phyloP scores from a whole-genome alignment of 306 rosid species.

The Erythrophleum fordii region DNA sequence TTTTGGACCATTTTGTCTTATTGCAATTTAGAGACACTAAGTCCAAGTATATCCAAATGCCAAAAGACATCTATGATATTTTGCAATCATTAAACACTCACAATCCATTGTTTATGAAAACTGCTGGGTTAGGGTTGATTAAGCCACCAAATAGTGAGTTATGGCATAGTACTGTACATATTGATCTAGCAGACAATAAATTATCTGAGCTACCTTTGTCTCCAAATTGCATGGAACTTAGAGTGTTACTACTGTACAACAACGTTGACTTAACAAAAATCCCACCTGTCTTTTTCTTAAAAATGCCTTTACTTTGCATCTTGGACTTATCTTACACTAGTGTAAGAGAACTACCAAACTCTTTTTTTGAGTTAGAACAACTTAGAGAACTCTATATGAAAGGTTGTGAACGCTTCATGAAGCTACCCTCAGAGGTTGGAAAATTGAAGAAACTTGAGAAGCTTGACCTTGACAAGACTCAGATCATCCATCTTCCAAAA shows the following conservation, averaged over 20 bases:
- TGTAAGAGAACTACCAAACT: background rate
- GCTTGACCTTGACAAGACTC: conserved; percentile 24
- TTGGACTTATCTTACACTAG: background rate
- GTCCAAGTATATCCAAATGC: background rate
- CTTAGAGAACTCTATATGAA: conserved; percentile 3
- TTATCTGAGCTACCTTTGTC: background rate
- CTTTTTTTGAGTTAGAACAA: background rate
- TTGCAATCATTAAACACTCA: background rate
- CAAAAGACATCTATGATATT: background rate
- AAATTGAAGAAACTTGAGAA: conserved; percentile 3
- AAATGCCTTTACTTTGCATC: conserved; percentile 18
- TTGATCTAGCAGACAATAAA: background rate
- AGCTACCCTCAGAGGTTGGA: background rate
- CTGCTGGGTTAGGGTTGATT: background rate
- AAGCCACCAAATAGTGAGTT: conserved; percentile 1
- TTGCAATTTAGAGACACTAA: background rate
- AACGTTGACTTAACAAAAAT: background rate
- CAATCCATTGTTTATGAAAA: background rate
- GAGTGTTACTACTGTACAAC: background rate
- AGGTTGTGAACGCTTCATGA: conserved; percentile 23
- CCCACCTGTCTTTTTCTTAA: conserved; percentile 1
- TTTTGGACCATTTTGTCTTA: background rate
- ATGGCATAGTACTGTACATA: background rate
- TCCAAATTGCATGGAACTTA: background rate
- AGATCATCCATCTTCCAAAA: background rate